These are phyloP conservation scores for Heracleum sosnowskyi DNA, from an alignment of 129 eudicot species.

Conservation along the genomic window DNA sequence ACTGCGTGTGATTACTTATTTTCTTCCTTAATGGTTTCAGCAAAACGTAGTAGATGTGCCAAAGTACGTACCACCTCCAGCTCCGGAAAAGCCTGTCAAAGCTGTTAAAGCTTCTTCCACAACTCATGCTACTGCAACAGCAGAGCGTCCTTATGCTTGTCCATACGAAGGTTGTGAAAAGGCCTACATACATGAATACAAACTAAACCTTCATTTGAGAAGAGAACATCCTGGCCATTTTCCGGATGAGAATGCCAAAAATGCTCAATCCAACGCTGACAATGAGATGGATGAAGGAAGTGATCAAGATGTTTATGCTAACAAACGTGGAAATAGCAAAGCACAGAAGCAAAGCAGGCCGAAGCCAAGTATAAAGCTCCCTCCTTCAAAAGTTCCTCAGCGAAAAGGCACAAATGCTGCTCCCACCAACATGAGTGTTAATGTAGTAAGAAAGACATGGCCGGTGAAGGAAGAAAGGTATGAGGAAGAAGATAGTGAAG, in stretches of 20 bases:
- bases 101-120: constrained; percentile 38
- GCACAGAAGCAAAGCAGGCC: constrained; percentile 50
- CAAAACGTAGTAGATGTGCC: constrained; percentile 43
- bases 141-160: constrained; percentile 81
- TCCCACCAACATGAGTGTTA: constrained; percentile 28
- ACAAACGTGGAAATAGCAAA: constrained; percentile 49
- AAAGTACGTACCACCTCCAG: constrained; percentile 42
- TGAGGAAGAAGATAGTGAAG: constrained; percentile 94
- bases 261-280: constrained; percentile 33
- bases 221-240: constrained; percentile 88
- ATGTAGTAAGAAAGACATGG: constrained; percentile 47
- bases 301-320: constrained; percentile 60
- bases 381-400: constrained; percentile 58
- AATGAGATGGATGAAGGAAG: constrained; percentile 76
- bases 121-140: constrained; percentile 46
- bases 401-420: constrained; percentile 36
- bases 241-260: constrained; percentile 65
- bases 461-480: constrained; percentile 48
- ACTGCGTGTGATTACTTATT: background rate
- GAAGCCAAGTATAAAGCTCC: constrained; percentile 62
- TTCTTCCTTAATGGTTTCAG: constrained; percentile 6
- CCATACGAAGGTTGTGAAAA: constrained; percentile 90
- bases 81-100: constrained; percentile 49
- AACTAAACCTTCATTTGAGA: constrained; percentile 84
- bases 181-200: constrained; percentile 95